Percentiles rank a stretch among this genome's conserved stretches.
phyloP scores from a whole-genome alignment of 495 filamentous ascomycete genomes.

The Penicillium parvum region DNA sequence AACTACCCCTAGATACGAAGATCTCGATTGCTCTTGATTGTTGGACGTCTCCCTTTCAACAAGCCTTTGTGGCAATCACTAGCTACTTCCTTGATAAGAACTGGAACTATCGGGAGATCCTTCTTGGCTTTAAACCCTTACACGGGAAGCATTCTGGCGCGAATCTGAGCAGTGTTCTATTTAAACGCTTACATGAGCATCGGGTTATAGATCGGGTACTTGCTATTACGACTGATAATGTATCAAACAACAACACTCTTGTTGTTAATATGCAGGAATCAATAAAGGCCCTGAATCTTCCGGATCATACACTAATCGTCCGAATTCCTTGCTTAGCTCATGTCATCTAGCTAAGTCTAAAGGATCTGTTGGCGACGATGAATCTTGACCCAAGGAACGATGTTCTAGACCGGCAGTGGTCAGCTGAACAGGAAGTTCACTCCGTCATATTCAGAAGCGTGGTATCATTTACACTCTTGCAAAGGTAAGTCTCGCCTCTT shows the following conservation, averaged over 20 bases:
- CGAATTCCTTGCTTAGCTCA: constrained; percentile 10
- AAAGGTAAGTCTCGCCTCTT: background rate
- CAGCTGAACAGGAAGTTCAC: background rate
- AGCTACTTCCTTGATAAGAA: too few relatives aligned
- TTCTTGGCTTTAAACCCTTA: background rate
- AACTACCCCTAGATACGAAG: background rate
- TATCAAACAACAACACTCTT: constrained; percentile 17
- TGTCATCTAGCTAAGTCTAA: constrained; percentile 16
- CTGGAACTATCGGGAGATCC: too few relatives aligned
- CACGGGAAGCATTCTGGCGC: background rate
- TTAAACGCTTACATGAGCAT: background rate
- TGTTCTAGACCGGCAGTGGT: too few relatives aligned
- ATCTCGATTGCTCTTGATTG: background rate
- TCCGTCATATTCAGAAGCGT: background rate
- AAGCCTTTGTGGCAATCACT: too few relatives aligned
- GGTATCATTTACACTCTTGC: background rate
- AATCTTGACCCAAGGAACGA: constrained; percentile 10
- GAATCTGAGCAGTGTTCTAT: background rate
- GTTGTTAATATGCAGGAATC: constrained; percentile 2
- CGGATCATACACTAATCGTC: constrained; percentile 1
- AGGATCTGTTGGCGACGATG: constrained; percentile 10
- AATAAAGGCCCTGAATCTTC: background rate
- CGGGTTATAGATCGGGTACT: constrained; percentile 3
- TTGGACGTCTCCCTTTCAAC: too few relatives aligned
- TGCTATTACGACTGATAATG: constrained; percentile 13